Evolutionary conservation across 1,284 basidiomycete genomes (phyloP), one percentile per base, ranked within the genome.

Genomic region (Microbotryum saponariae): DNA sequence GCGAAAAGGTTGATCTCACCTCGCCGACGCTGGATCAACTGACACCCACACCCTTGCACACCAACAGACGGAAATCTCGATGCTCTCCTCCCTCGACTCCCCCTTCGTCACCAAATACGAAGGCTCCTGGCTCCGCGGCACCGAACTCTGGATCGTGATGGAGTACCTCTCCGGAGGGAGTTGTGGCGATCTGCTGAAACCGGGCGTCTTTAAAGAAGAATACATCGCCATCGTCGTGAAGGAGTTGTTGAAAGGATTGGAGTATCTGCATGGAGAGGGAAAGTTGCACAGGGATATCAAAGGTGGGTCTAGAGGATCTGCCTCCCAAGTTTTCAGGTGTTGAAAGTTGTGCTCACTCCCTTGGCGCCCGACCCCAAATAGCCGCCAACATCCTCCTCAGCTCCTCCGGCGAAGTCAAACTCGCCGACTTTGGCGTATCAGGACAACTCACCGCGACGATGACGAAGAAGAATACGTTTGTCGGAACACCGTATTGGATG

Each of bases 281-380:
- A 99, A 97, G 77, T 82, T 99, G 56, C 94, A 99, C 77, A 84
- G 94, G 29, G 94, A 99, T 75, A 97, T 99, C 76, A 99, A 99
- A 82, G 91, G 91, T 89, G 64, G 61, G 78, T 65, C n/a, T 10
- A 27, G 42, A 14, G 14, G 56, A 48, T 44, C 59, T 37, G 31
- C 31, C 31, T 7, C 31, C 31, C 31, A 31, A 31, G 42, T 37
- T n/a, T 51, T 25, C 37, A 49, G 23, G 14, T 23, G 9, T 20
- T 14, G 29, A 25, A 25, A 25, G 25, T 6, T 50, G 48, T 45
- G 6, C 31, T 31, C 8, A 31, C 8, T 9, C 31, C 9, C 9
- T 31, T 31, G 2, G 27, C 27, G 27, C 31, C 31, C 14, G 10
- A 10, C 14, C 23, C 29, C 12, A 33, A 31, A 10, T 70, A 92